phyloP scores from a whole-genome alignment of 345 rosid species.

The Eucalyptus leucophloia region DNA sequence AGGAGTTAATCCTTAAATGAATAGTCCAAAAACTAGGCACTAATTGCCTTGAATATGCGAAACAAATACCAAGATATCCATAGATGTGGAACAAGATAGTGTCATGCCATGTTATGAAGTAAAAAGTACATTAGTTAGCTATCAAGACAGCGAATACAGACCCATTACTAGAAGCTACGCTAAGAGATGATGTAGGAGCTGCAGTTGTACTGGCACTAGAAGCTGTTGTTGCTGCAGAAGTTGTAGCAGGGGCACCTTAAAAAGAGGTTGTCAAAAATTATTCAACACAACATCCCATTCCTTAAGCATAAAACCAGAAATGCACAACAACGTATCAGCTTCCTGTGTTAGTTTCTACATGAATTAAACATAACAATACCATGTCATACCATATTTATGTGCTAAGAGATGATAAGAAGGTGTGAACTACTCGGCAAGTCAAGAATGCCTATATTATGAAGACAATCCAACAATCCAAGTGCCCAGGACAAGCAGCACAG shows the following conservation, averaged over 20 bases:
- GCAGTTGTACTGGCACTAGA: constrained; percentile 26
- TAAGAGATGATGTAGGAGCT: constrained; percentile 43
- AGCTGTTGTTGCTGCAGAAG: constrained; percentile 35
- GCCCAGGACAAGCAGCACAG: not conserved
- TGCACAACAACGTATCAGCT: not conserved
- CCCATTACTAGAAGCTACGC: constrained; percentile 68
- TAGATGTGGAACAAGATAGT: not conserved
- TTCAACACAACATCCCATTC: not conserved
- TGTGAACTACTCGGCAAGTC: not conserved
- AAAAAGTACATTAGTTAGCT: not conserved
- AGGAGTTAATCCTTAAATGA: not conserved
- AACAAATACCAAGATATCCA: not conserved
- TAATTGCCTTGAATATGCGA: not conserved
- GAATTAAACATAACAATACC: not conserved
- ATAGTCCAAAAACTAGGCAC: not conserved
- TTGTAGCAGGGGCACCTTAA: constrained; percentile 43
- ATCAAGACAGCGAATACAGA: constrained; percentile 12
- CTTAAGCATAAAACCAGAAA: not conserved
- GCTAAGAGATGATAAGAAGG: not conserved
- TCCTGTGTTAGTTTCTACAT: not conserved
- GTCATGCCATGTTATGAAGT: not conserved
- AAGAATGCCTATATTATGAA: not conserved
- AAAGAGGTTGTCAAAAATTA: not conserved
- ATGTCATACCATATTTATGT: not conserved
- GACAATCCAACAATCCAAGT: not conserved